Base-by-base conservation (phyloP, 2,329 filamentous ascomycete species). In the Colletotrichum navitas region DNA sequence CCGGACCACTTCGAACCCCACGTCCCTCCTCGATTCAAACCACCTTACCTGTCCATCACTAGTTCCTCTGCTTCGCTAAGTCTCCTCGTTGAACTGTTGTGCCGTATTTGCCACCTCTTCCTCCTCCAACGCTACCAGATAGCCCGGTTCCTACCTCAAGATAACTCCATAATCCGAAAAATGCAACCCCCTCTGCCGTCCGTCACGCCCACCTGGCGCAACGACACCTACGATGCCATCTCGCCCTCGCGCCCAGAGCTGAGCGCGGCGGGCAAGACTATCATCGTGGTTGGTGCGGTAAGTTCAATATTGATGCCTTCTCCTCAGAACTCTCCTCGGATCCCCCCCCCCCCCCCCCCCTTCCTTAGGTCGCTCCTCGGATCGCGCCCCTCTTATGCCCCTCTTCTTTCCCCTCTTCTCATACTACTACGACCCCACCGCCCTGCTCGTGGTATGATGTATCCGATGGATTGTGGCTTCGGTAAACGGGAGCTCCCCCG, bases 211-310 rank as follows among this genome's bases (percentile, higher is more conserved):
- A 71, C 65, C 18, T 71, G 68, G 68, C 82, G 84, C 74, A 77
- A 70, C 0, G 73, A 75, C n/a, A 74, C 81, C 0, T 86, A 86
- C 71, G 75, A 79, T 0, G 74, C 78, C 72, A 83, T 86, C 71
- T 80, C 78, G 0, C 79, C 83, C 1, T 59, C 73, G 0, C 78
- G 80, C 0, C 79, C 81, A 0, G 80, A 82, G 71, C 74, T 85
- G 10, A 82, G 78, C 12, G 83, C 86, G 61, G 76, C 77, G 5
- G 83, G 84, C 32, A 78, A 79, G 39, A 90, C 86, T 0, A 88
- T 92, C 8, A 82, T 94, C 14, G 89, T 94, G 76, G 91, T 89
- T 1, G 92, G 92, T 49, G 68, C 68, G 90, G 87, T 32, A 88
- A 87, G 1, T 86, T 84, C 0, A 1, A 34, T 43, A 1, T 51